Percentiles rank a stretch among this genome's conserved stretches.
These are phyloP conservation scores for Gracilaria domingensis DNA, from an alignment of 23 red algal species.

Conservation along the genomic window DNA sequence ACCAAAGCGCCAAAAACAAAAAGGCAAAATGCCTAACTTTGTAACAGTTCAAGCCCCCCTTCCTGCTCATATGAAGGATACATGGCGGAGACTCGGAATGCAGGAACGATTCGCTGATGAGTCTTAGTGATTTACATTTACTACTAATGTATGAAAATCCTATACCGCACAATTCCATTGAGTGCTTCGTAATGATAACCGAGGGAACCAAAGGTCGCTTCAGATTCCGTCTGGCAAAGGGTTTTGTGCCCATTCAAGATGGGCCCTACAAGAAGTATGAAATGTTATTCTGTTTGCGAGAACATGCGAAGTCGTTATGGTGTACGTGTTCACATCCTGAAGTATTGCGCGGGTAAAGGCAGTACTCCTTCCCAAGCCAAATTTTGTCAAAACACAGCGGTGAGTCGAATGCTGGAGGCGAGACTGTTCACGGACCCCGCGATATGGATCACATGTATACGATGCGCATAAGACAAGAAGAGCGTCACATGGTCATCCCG, in stretches of 20 bases:
- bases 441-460: too few relatives aligned
- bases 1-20: background rate
- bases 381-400: background rate
- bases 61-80: conserved; percentile 65
- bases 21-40: background rate
- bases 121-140: background rate
- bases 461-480: background rate
- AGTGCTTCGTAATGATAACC: background rate
- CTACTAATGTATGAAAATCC: background rate
- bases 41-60: conserved; percentile 48
- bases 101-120: conserved; percentile 27
- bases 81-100: conserved; percentile 60
- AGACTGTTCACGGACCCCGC: background rate
- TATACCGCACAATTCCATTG: background rate
- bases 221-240: background rate
- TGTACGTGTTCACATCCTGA: background rate
- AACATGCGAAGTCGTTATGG: background rate
- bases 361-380: background rate
- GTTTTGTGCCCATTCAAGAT: background rate
- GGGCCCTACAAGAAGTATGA: background rate
- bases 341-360: background rate
- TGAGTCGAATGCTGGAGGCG: background rate
- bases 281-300: background rate
- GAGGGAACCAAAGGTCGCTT: background rate
- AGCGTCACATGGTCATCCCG: background rate